Evolutionary conservation across 805 yeast species (phyloP), one percentile per base, ranked within the genome.

Genomic region (Helenozyma baotianmanensis): DNA sequence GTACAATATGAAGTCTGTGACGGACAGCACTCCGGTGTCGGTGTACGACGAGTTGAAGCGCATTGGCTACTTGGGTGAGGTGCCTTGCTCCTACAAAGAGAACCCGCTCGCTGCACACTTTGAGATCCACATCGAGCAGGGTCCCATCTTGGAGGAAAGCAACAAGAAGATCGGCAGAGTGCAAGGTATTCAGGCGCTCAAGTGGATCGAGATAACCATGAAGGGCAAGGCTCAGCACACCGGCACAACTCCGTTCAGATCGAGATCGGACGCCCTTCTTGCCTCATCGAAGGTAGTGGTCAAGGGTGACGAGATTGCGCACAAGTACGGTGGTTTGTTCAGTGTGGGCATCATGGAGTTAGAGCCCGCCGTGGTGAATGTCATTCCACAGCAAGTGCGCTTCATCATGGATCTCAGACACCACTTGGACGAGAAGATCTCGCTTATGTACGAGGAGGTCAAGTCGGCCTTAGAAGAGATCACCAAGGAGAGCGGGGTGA

Each of bases 101-200:
- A 75, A 72, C 41, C 82, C 82, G 13, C 58, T 81, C 14, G 74
- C 76, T 14, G 80, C 82, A 8, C 87, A 81, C 54, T 80, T 81
- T 51, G 89, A 81, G 53, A 62, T 81, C 34, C 89, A 81, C 50
- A 81, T 81, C 39, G 88, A 81, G 49, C 89, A 81, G 55, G 89
- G 89, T 5, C 88, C 88, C 9, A 67, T 79, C 24, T 63, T 81
- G 30, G 86, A 81, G 50, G 66, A 68, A 15, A 68, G 67, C 21
- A 48, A 67, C 4, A 73, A 74, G 47, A 68, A 69, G 36, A 73
- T 81, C 36, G 89, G 89, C 21, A 61, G 80, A 28, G 87, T 81
- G 8, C 64, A 63, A 9, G 83, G 82, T 21, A 83, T 72, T 21
- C 88, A 81, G 52, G 82, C 81, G 2, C 76, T 75, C 45, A 56